Conservation (phyloP, 371 early-diverging fungal genomes). For the Mucor lusitanicus region DNA sequence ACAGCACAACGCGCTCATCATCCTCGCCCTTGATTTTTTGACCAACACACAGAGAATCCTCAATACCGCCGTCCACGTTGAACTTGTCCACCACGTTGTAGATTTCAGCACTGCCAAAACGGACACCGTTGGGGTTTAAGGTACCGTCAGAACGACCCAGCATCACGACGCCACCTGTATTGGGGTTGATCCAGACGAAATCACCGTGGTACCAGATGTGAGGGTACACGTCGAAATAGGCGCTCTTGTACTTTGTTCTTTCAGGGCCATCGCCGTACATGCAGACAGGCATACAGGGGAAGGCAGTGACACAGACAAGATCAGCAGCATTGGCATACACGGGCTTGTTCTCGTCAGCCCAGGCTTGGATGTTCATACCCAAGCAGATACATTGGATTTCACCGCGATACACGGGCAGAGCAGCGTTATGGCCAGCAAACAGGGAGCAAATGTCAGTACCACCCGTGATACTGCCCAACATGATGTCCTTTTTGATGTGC, state of each 20-base stretch:
- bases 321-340: slow-evolving; percentile 84
- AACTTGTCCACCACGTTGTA: slow-evolving; percentile 88
- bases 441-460: slow-evolving; percentile 97
- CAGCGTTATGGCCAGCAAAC: slow-evolving; percentile 89
- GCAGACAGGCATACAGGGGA: slow-evolving; percentile 97
- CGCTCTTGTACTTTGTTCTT: slow-evolving; percentile 75
- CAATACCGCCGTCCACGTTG: slow-evolving; percentile 39
- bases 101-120: slow-evolving; percentile 95
- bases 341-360: slow-evolving; percentile 73
- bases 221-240: slow-evolving; percentile 88
- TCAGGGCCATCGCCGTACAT: slow-evolving; percentile 84
- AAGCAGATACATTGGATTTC: slow-evolving; percentile 92
- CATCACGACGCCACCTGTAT: slow-evolving; percentile 94
- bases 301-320: slow-evolving; percentile 88
- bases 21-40: slow-evolving; percentile 74
- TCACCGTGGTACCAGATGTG: slow-evolving; percentile 96
- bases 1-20: slow-evolving; percentile 93
- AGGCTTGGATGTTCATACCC: slow-evolving; percentile 94
- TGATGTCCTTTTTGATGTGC: slow-evolving; percentile 79
- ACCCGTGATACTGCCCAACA: slow-evolving; percentile 93
- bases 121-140: slow-evolving; percentile 92
- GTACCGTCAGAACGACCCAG: slow-evolving; percentile 96
- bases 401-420: slow-evolving; percentile 90
- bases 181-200: slow-evolving; percentile 82
- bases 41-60: slow-evolving; percentile 72